Evolutionary conservation across 2,329 filamentous ascomycete genomes (phyloP).

Genomic region (Hypoxylon sp.): DNA sequence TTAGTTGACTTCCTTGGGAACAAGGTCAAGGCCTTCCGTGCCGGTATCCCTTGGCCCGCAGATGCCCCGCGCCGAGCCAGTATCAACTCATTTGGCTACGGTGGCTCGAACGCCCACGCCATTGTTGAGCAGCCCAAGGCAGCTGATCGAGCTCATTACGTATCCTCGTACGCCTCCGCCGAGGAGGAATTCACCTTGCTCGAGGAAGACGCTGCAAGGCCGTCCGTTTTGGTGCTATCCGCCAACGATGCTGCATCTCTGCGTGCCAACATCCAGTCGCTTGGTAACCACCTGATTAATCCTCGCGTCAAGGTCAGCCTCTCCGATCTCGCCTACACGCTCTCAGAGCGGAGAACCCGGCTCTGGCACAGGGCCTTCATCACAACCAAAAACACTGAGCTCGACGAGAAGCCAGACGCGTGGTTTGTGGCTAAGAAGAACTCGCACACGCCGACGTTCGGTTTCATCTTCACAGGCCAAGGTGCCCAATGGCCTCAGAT

Average conservation of each 20-base stretch:
- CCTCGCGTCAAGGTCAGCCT: constrained; percentile 46
- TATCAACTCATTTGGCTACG: constrained; percentile 57
- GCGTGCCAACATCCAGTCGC: constrained; percentile 41
- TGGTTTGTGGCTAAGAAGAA: constrained; percentile 13
- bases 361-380: constrained; percentile 48
- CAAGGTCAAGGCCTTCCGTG: constrained; percentile 38
- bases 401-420: constrained; percentile 11
- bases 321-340: constrained; percentile 51
- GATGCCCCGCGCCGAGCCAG: constrained; percentile 43
- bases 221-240: constrained; percentile 44
- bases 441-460: constrained; percentile 1
- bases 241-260: constrained; percentile 50
- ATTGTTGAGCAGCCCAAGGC: constrained; percentile 41
- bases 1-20: constrained; percentile 39
- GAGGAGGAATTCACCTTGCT: constrained; percentile 12
- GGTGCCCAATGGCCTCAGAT: constrained; percentile 50
- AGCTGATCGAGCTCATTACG: not conserved
- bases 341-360: constrained; percentile 46
- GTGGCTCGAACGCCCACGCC: constrained; percentile 56
- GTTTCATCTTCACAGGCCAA: constrained; percentile 48
- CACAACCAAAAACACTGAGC: constrained; percentile 18
- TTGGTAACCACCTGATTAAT: constrained; percentile 49
- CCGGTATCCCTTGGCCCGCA: constrained; percentile 47
- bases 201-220: constrained; percentile 3
- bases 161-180: constrained; percentile 22